phyloP scores from a whole-genome alignment of 768 basidiomycete genomes.

The Trametes sanguinea region DNA sequence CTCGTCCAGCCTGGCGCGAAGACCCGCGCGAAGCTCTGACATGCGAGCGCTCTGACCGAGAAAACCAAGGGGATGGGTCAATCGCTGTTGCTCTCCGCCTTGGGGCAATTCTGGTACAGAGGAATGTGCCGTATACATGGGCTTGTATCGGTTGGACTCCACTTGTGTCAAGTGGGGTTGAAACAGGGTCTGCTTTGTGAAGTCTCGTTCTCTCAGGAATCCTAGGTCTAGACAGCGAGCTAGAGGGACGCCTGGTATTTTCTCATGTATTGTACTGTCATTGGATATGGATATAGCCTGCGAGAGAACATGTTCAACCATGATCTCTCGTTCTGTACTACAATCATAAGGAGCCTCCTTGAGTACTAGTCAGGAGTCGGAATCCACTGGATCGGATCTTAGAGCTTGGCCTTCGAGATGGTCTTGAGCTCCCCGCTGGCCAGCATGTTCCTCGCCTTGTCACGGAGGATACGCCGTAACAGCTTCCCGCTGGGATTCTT shows the following conservation, averaged over 20 bases:
- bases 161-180: not conserved
- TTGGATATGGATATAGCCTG: not conserved
- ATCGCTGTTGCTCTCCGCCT: not conserved
- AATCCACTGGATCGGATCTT: not conserved
- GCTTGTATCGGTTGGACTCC: too few relatives aligned
- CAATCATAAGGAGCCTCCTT: too few relatives aligned
- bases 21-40: conserved; percentile 21
- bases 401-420: conserved; percentile 15
- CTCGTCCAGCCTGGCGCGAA: conserved; percentile 6
- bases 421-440: conserved; percentile 8
- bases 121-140: too few relatives aligned
- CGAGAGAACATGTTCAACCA: too few relatives aligned
- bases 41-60: not conserved
- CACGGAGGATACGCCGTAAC: conserved; percentile 32
- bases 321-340: too few relatives aligned
- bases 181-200: not conserved
- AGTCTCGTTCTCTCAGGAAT: not conserved
- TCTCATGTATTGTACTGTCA: not conserved
- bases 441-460: conserved; percentile 24
- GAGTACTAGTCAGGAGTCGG: too few relatives aligned
- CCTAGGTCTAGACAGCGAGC: not conserved
- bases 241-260: not conserved
- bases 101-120: too few relatives aligned
- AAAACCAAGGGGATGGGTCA: not conserved
- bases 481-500: conserved; percentile 38